phyloP scores from a whole-genome alignment of 768 basidiomycete genomes.

The Tricholoma sp. region DNA sequence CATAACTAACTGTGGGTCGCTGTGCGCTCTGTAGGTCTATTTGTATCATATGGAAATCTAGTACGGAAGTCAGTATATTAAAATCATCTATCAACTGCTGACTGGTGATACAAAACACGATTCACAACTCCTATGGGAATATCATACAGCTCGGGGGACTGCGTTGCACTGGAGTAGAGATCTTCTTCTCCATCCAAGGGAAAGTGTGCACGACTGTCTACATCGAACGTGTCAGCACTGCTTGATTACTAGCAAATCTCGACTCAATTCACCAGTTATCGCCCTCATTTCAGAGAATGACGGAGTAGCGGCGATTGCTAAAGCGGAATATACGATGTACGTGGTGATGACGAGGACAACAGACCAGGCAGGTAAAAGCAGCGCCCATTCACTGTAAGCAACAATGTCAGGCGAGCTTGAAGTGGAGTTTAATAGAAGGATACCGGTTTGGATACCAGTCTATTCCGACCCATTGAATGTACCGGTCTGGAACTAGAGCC shows the following conservation, averaged over 20 bases:
- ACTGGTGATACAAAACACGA: slow-evolving; percentile 51
- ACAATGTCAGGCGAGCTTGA: neutral
- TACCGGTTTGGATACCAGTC: slow-evolving; percentile 88
- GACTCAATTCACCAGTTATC: slow-evolving; percentile 51
- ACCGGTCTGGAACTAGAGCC: slow-evolving; percentile 74
- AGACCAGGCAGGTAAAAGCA: slow-evolving; percentile 77
- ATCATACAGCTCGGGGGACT: slow-evolving; percentile 67
- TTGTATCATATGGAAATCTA: neutral
- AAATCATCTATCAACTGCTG: slow-evolving; percentile 1
- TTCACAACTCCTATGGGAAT: slow-evolving; percentile 81
- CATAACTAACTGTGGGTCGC: neutral
- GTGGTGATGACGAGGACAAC: slow-evolving; percentile 67
- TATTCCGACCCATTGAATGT: slow-evolving; percentile 61
- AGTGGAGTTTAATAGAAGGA: slow-evolving; percentile 12
- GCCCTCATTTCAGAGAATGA: slow-evolving; percentile 59
- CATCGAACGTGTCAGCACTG: slow-evolving; percentile 5
- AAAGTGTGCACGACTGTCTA: slow-evolving; percentile 56
- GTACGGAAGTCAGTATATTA: neutral
- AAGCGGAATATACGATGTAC: slow-evolving; percentile 71
- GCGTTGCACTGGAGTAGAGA: slow-evolving; percentile 47
- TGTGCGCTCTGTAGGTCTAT: neutral
- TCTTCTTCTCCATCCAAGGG: slow-evolving; percentile 34
- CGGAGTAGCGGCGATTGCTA: slow-evolving; percentile 71
- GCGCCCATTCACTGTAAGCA: slow-evolving; percentile 72
- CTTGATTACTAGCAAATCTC: slow-evolving; percentile 8